phyloP scores from a whole-genome alignment of 495 filamentous ascomycete genomes.

The Jackrogersella multiformis region DNA sequence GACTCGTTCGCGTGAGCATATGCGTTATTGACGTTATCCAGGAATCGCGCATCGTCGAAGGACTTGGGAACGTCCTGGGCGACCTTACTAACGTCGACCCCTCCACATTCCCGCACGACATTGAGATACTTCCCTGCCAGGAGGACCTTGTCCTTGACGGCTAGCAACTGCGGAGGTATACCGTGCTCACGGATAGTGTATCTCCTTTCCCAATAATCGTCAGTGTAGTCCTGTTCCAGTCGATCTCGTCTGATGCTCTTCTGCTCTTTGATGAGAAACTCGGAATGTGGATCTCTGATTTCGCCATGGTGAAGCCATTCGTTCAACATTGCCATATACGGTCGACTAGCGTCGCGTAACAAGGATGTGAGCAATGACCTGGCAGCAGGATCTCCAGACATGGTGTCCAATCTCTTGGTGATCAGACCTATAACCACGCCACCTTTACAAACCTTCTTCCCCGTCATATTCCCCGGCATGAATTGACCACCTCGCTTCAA shows the following conservation, averaged over 20 bases:
- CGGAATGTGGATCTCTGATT: constrained; percentile 91
- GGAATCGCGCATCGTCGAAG: constrained; percentile 87
- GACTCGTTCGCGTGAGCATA: constrained; percentile 97
- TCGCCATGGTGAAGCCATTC: constrained; percentile 97
- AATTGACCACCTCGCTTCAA: constrained; percentile 88
- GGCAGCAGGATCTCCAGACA: constrained; percentile 93
- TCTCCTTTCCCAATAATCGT: constrained; percentile 98
- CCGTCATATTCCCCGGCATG: constrained; percentile 77
- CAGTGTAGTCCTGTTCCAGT: constrained; percentile 94
- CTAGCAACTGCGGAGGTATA: constrained; percentile 91
- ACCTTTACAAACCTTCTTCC: constrained; percentile 93
- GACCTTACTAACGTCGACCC: constrained; percentile 90
- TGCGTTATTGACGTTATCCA: constrained; percentile 94
- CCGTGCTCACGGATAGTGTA: constrained; percentile 93
- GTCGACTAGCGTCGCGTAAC: constrained; percentile 85
- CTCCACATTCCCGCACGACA: constrained; percentile 95
- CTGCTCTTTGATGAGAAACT: constrained; percentile 95
- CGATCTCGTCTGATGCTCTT: constrained; percentile 92
- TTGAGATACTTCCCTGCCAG: constrained; percentile 98
- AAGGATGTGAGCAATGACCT: constrained; percentile 79
- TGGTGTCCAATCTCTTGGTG: constrained; percentile 81
- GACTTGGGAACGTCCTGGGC: constrained; percentile 88
- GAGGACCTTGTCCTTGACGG: constrained; percentile 91
- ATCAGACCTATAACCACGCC: constrained; percentile 87
- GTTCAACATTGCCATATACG: constrained; percentile 98